Percentiles rank a stretch among this genome's conserved stretches.
phyloP scores from a whole-genome alignment of 345 rosid genomes.

The Rhodomyrtus tomentosa region DNA sequence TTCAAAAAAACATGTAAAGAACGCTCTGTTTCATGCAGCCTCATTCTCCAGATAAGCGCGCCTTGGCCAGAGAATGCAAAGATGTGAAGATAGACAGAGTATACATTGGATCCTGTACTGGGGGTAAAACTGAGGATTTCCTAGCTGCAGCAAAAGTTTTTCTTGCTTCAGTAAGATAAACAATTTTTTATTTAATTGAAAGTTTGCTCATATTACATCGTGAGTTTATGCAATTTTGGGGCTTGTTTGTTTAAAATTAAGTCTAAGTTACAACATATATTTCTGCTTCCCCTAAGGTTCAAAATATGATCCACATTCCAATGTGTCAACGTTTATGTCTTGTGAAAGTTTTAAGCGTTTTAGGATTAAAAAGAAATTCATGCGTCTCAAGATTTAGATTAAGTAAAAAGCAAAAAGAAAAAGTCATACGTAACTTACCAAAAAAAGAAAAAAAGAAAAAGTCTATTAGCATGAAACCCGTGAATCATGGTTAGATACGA shows the following conservation, averaged over 20 bases:
- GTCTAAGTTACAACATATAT: neutral
- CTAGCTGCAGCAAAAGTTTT: slow-evolving; percentile 91
- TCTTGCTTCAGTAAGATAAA: slow-evolving; percentile 55
- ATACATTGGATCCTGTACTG: slow-evolving; percentile 98
- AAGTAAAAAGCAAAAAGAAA: neutral
- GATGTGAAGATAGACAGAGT: slow-evolving; percentile 98
- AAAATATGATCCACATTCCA: neutral
- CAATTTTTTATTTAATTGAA: neutral
- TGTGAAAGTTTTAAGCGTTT: neutral
- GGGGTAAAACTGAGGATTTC: slow-evolving; percentile 93
- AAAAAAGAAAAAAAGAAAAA: neutral
- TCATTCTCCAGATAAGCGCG: slow-evolving; percentile 96
- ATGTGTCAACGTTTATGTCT: neutral
- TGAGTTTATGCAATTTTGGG: neutral
- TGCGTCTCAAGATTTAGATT: neutral
- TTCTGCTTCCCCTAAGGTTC: neutral
- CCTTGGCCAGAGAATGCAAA: slow-evolving; percentile 96
- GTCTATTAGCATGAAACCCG: neutral
- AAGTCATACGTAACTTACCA: too few relatives aligned
- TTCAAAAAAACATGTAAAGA: slow-evolving; percentile 1
- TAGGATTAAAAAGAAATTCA: neutral
- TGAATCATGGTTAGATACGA: neutral
- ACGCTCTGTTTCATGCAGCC: slow-evolving; percentile 45
- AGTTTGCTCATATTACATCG: neutral
- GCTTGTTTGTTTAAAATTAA: neutral